Evolutionary conservation across 345 rosid species (phyloP), one percentile per base, ranked within the genome.

Genomic region (Cardamine occulta): DNA sequence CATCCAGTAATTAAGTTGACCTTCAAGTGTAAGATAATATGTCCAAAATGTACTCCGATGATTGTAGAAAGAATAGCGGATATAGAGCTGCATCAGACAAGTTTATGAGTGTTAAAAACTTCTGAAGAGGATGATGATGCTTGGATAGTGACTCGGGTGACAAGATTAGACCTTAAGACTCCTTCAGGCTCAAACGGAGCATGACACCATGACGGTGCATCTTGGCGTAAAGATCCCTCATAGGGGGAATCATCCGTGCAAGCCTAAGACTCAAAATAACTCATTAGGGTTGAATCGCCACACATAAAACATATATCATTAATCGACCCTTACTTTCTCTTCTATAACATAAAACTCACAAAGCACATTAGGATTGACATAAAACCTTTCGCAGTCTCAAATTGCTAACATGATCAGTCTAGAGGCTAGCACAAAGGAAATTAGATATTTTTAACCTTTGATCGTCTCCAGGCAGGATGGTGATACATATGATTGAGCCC

Each of bases 161-260:
- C 23, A 75, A 59, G 23, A 68, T 66, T 40, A 67, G 52, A 91
- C 97, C 97, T 92, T 62, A 92, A 69, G 72, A 88, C 70, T 72
- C 98, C 97, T 81, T 93, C 98, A 62, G 98, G 98, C 80, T 91
- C 98, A 62, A 91, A 91, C 40, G 98, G 95, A 47, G 97, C 93
- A 71, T 58, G 80, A 67, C 97, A 93, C 98, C 97, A 91, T 8
- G 94, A 80, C 15, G 97, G 91, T 80, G 96, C 96, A 73, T 77
- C 84, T 58, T 35, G 70, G 32, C 68, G 77, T 2, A 93, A 57
- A 55, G 88, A 79, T 60, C 96, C 89, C 34, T 79, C 87, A 53
- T 83, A 82, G 8, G 93, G 97, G 63, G 94, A 88, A 79, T 76
- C 63, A 39, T 54, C 69, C 4, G 94, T 91, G 82, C 98, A 93